These are phyloP conservation scores for Candida ipomoeae DNA, from an alignment of 805 yeast genomes.

Conservation along the genomic window DNA sequence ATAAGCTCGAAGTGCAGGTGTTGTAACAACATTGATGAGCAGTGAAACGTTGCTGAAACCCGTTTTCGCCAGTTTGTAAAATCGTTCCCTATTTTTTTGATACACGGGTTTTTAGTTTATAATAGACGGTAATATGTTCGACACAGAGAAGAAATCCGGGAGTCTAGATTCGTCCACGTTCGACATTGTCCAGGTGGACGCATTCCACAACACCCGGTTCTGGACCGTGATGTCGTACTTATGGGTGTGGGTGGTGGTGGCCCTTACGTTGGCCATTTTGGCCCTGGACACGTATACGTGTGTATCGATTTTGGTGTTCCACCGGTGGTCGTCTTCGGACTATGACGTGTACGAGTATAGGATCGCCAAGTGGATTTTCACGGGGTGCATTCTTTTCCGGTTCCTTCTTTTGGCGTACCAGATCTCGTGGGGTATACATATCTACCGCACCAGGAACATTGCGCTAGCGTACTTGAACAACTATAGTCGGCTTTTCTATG, in stretches of 20 bases:
- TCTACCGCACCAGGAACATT: conserved; percentile 59
- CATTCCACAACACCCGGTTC: conserved; percentile 42
- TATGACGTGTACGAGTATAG: conserved; percentile 44
- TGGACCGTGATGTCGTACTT: conserved; percentile 44
- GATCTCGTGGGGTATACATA: conserved; percentile 51
- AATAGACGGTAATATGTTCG: conserved; percentile 7
- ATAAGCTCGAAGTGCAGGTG: no score
- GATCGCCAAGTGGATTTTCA: conserved; percentile 66
- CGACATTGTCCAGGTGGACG: conserved; percentile 44
- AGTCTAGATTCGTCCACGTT: conserved; percentile 40
- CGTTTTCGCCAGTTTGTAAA: no score
- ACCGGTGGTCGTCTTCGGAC: conserved; percentile 59
- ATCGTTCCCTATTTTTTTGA: no score
- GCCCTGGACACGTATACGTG: conserved; percentile 79
- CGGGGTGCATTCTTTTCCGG: conserved; percentile 75
- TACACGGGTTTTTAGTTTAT: no score
- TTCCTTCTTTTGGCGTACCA: conserved; percentile 55
- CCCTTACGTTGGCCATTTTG: conserved; percentile 48
- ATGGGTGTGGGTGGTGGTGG: conserved; percentile 42
- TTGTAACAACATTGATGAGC: no score
- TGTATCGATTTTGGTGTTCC: conserved; percentile 65
- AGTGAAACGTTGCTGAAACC: background rate
- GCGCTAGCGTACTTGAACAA: conserved; percentile 66
- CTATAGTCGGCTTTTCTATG: conserved; percentile 56
- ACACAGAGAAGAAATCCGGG: conserved; percentile 10